Evolutionary conservation across 805 yeast genomes (phyloP), one percentile per base, ranked within the genome.

Genomic region (Candida boleticola): DNA sequence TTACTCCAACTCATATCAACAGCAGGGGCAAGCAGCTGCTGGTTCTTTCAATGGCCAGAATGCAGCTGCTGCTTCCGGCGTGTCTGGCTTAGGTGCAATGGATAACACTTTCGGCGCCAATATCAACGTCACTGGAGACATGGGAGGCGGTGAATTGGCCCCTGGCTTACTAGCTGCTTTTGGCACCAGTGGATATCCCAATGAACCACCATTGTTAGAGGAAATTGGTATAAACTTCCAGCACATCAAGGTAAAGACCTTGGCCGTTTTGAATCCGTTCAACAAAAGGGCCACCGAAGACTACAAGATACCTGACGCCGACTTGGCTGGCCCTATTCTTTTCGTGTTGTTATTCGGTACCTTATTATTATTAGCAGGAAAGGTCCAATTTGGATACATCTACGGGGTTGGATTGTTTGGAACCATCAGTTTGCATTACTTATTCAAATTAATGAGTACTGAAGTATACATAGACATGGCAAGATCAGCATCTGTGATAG

Each of bases 381-480:
- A 92, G 61, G 86, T 92, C 13, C 98, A 93, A 61, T 93, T 93
- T 60, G 98, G 98, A 2, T 93, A 93, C 62, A 86, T 93, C 38
- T 93, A 93, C 57, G 98, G 99, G 30, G 95, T 93, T 32, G 98
- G 97, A 0, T 66, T 93, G 33, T 82, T 92, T 52, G 99, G 99
- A 14, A 85, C 95, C 1, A 59, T 88, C 13, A 81, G 95, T 25
- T 77, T 89, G 50, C 97, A 90, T 64, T 78, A 79, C 52, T 71
- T 93, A 45, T 85, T 95, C 61, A 89, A 85, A 60, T 71, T 89
- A 47, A 93, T 93, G 99, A 82, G 95, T 43, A 77, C 76, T 42
- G 71, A 68, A 34, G 74, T 73, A 36, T 67, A 71, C n/a, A 64
- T 79, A 33, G 84, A 78, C 48, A 64, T 82, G 45, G 58, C 74